A percentile compares a stretch with the other conserved stretches of the same genome.
These are phyloP conservation scores for Citeromyces hawaiiensis DNA, from an alignment of 1,139 yeast genomes.

Conservation along the genomic window DNA sequence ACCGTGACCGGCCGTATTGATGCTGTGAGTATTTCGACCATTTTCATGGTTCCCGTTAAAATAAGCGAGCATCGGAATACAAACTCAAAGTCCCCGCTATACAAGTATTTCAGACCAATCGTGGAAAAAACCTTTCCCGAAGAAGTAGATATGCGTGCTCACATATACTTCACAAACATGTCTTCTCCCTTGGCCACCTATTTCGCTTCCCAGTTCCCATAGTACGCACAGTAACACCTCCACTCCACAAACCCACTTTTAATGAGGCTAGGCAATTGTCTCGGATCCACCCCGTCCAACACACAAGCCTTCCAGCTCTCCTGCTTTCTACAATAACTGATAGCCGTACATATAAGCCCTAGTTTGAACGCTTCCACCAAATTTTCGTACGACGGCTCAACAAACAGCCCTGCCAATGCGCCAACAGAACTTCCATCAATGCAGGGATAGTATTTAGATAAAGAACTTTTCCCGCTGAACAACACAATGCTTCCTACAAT, in stretches of 20 bases:
- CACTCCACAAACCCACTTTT: constrained; percentile 12
- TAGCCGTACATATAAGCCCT: constrained; percentile 48
- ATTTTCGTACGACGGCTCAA: constrained; percentile 41
- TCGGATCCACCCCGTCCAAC: constrained; percentile 6
- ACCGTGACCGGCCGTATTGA: too few relatives aligned
- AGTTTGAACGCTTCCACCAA: constrained; percentile 40
- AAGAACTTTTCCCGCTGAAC: constrained; percentile 32
- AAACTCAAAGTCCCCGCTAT: too few relatives aligned
- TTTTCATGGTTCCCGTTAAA: too few relatives aligned
- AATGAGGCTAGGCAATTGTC: constrained; percentile 7
- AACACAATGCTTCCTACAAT: constrained; percentile 43
- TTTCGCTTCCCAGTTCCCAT: constrained; percentile 9
- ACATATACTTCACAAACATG: too few relatives aligned
- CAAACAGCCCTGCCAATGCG: constrained; percentile 43
- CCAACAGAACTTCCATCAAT: constrained; percentile 23
- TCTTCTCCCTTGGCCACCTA: too few relatives aligned
- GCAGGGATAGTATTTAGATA: constrained; percentile 41
- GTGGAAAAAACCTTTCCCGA: too few relatives aligned
- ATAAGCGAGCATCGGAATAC: too few relatives aligned
- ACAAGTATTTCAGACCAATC: too few relatives aligned
- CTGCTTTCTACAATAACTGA: constrained; percentile 31
- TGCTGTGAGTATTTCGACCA: too few relatives aligned
- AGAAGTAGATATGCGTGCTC: too few relatives aligned
- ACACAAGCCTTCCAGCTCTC: constrained; percentile 6
- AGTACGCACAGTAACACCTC: constrained; percentile 9